Conservation (phyloP, 2,329 filamentous ascomycete species). For the Apiospora aurea region DNA sequence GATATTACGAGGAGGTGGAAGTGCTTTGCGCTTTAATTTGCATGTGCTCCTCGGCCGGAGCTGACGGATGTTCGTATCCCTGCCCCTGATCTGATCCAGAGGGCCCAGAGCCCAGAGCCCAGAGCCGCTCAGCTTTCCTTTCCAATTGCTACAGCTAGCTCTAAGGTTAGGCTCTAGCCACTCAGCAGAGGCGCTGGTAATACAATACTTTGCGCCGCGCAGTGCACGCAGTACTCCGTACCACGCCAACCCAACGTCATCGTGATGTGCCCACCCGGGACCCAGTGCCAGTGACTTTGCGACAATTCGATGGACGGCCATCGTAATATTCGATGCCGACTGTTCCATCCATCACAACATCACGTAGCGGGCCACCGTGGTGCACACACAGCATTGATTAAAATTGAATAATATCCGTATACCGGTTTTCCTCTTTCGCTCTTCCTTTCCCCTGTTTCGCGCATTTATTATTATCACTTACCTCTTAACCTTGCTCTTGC, state of each 20-base stretch:
- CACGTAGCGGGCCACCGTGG: neutral
- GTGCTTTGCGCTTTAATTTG: neutral
- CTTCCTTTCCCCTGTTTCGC: constrained; percentile 3
- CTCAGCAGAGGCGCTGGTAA: neutral
- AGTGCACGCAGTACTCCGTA: neutral
- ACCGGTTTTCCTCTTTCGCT: neutral
- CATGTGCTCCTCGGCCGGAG: constrained; percentile 11
- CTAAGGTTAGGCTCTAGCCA: no score
- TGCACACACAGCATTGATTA: neutral
- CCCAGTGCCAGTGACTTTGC: neutral
- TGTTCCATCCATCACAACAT: constrained; percentile 9
- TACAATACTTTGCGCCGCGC: no score
- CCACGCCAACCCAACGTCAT: constrained; percentile 23
- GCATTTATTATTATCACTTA: neutral
- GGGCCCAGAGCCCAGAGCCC: neutral
- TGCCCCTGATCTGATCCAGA: constrained; percentile 4
- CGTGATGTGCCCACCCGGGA: constrained; percentile 18
- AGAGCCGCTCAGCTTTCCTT: neutral
- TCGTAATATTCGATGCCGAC: constrained; percentile 8
- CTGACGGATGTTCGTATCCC: neutral
- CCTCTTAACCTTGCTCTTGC: neutral
- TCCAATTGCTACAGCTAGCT: neutral
- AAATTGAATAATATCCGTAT: constrained; percentile 1
- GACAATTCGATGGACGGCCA: constrained; percentile 1
- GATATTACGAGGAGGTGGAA: neutral